These are phyloP conservation scores for Xylariaceae sp. DNA, from an alignment of 2,329 filamentous ascomycete genomes.

Conservation along the genomic window DNA sequence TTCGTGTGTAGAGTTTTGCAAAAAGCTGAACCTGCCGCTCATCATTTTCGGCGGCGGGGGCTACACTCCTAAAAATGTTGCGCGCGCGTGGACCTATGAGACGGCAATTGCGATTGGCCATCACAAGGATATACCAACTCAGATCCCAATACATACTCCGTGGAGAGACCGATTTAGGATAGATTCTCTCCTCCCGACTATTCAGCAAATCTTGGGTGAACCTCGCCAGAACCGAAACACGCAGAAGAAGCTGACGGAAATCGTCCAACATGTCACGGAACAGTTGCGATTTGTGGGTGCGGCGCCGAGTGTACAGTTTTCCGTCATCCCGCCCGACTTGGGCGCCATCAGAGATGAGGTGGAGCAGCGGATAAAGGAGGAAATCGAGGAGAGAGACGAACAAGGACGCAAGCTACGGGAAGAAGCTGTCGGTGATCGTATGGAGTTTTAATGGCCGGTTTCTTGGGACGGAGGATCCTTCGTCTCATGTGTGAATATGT, in stretches of 20 bases:
- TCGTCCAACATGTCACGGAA: conserved; percentile 74
- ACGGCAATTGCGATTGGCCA: conserved; percentile 83
- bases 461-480: neutral
- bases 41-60: conserved; percentile 92
- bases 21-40: conserved; percentile 72
- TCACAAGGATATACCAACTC: conserved; percentile 63
- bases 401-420: conserved; percentile 50
- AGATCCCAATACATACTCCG: conserved; percentile 74
- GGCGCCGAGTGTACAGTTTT: conserved; percentile 83
- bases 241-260: conserved; percentile 67
- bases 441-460: conserved; percentile 42
- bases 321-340: conserved; percentile 73
- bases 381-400: conserved; percentile 56
- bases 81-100: conserved; percentile 94
- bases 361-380: conserved; percentile 63
- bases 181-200: conserved; percentile 80
- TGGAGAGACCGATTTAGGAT: conserved; percentile 87
- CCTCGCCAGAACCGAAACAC: conserved; percentile 74
- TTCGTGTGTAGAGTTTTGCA: conserved; percentile 84
- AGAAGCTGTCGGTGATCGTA: conserved; percentile 52
- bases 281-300: conserved; percentile 81
- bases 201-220: conserved; percentile 68
- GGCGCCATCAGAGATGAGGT: conserved; percentile 63
- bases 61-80: conserved; percentile 94
- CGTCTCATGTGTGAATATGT: neutral